These are phyloP conservation scores for Termitomyces sp. DNA, from an alignment of 1,284 basidiomycete species.

Conservation along the genomic window DNA sequence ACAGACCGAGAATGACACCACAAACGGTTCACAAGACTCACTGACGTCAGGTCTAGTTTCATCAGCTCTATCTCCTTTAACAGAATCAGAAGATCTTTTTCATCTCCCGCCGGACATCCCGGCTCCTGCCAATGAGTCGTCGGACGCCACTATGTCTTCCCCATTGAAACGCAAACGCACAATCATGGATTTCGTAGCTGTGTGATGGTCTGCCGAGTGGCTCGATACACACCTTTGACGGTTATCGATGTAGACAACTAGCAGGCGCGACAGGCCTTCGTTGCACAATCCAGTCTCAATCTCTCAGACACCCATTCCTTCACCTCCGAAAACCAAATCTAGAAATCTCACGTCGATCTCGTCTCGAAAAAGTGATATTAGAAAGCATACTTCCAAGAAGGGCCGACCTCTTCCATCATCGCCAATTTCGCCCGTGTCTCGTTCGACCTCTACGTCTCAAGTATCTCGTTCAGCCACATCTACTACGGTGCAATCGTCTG, in stretches of 20 bases:
- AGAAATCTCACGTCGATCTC: not conserved
- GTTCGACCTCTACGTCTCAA: not conserved
- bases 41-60: not conserved
- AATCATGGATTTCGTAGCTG: constrained; percentile 9
- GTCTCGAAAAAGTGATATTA: not conserved
- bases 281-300: not conserved
- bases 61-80: constrained; percentile 1
- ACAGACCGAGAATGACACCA: not conserved
- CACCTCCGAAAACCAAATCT: not conserved
- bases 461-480: not conserved
- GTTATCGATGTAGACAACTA: constrained; percentile 1
- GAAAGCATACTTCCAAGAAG: not conserved
- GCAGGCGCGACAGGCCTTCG: not conserved
- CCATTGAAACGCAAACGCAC: constrained; percentile 12
- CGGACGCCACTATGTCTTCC: not conserved
- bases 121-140: not conserved
- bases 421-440: too few species aligned
- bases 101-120: not conserved
- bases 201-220: constrained; percentile 4
- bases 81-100: not conserved
- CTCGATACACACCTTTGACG: not conserved
- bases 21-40: not conserved
- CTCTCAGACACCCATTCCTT: not conserved
- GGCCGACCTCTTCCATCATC: not conserved
- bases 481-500: not conserved